Base-by-base conservation (phyloP, 208 protist species). In the Trypanosoma scelopori region DNA sequence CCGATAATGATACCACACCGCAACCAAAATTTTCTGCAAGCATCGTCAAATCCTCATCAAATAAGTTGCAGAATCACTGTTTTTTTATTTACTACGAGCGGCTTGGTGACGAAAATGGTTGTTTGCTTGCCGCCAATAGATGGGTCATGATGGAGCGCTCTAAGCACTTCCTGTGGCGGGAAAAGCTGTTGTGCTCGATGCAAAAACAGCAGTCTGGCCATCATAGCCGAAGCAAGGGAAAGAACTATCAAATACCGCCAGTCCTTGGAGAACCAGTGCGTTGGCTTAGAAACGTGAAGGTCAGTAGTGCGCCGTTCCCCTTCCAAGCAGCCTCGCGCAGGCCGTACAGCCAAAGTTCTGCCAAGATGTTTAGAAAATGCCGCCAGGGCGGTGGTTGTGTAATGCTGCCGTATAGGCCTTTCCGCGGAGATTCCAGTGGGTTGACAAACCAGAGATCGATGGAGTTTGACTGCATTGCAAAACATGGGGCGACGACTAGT, bases 81-180 rank as follows among this genome's bases (percentile, higher is more conserved):
- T 81, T 93, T 30, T 82, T 82, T 39, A 65, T 93, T 2, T 84
- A 86, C 68, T 93, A 89, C 65, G 69, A 72, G 27, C 66, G 76
- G 5, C 69, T 93, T 5, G 83, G 87, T 9, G 71, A 81, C 27
- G 75, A 79, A 50, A 63, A 78, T 53, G 65, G 65, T 58, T 93
- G 78, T 56, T 65, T 87, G 7, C 67, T 81, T 11, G 20, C 30
- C 0, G 83, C 81, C 0, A 74, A 67, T 15, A 69, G 74, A 52
- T 93, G 84, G 81, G 39, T 93, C 7, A 35, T 60, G 20, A 68
- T 67, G 32, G 83, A 93, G 60, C 30, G 62, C 48, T 62, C 65
- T 18, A 75, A 73, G 16, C 87, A 88, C 47, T 35, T 45, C 12
- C 56, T 46, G 30, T 89, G 82, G 78, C 71, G 62, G 4, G 71